Base-by-base conservation (phyloP, 2,329 filamentous ascomycete genomes). In the Apiospora aurea region DNA sequence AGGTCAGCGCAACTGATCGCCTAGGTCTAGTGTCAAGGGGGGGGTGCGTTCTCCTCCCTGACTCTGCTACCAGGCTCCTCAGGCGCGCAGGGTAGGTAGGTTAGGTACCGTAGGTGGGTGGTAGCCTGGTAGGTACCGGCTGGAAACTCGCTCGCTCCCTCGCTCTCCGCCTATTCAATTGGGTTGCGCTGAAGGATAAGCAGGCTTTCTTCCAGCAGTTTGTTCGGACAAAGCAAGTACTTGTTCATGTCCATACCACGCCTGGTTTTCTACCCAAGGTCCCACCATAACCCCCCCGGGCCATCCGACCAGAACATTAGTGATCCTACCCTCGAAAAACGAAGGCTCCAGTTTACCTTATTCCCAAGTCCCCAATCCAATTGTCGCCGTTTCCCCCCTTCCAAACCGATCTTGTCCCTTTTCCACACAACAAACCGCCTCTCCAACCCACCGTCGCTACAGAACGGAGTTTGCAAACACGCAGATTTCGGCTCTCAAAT, bases 291-390 rank as follows among this genome's bases (percentile, higher is more conserved):
- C 49, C 38, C 70, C 72, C 72, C 72, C 72, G 72, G 72, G 41
- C 70, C 70, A 73, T 73, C 72, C 72, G 72, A 73, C 71, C 57
- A 71, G 70, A 71, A 70, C 67, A 70, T 67, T 67, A 46, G 38
- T 47, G 47, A 70, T 46, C 71, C 70, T 67, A 67, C 69, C 66
- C 70, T 73, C 70, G 67, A 71, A 73, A 64, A 64, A 64, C 29
- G 16, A 38, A 64, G 57, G 57, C 57, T 64, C 57, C 57, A 64
- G 18, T 64, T 64, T 69, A 69, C 67, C 67, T 69, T 69, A 69
- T 69, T 69, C 67, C 67, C 67, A 69, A 16, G 49, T 8, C 34
- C 57, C 57, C 57, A 64, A 64, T 64, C 57, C 57, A 64, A 64
- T 64, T 64, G 57, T 64, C 57, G 57, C 57, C 57, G 34, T 41